A percentile compares a stretch with the other conserved stretches of the same genome.
Evolutionary conservation across 208 protist genomes (phyloP).

Genomic region (Trypanosoma rangeli): DNA sequence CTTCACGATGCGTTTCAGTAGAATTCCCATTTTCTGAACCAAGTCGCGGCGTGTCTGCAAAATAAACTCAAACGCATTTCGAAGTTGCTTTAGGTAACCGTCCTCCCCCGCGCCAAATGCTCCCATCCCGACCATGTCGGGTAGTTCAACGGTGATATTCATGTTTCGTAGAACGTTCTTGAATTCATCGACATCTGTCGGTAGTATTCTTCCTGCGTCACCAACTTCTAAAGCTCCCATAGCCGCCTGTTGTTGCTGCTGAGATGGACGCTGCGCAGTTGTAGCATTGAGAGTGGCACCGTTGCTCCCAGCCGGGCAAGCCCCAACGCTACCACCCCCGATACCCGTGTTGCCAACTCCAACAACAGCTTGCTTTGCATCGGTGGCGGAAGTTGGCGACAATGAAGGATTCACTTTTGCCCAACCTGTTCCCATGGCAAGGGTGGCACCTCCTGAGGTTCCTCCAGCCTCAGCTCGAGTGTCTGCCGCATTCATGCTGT

Average conservation of each 20-base stretch:
- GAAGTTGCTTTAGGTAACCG: slow-evolving; percentile 61
- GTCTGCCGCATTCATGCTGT: neutral
- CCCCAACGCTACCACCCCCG: neutral
- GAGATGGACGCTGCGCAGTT: neutral
- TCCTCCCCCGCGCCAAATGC: slow-evolving; percentile 27
- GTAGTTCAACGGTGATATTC: neutral
- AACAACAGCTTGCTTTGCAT: neutral
- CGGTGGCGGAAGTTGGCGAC: neutral
- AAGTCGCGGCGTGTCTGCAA: slow-evolving; percentile 67
- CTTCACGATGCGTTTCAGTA: slow-evolving; percentile 55
- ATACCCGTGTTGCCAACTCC: neutral
- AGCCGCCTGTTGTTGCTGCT: neutral
- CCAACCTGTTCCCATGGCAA: neutral
- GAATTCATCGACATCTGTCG: neutral
- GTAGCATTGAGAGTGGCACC: neutral
- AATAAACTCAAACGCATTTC: slow-evolving; percentile 81
- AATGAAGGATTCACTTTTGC: neutral
- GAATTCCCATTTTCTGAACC: slow-evolving; percentile 59
- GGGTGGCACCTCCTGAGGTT: neutral
- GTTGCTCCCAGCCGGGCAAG: neutral
- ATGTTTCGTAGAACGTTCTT: slow-evolving; percentile 1
- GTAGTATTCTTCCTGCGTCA: neutral
- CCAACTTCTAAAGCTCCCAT: neutral
- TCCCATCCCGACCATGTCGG: slow-evolving; percentile 10
- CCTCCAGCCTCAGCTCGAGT: neutral